Base-by-base conservation (phyloP, 2,329 filamentous ascomycete genomes). In the Macrophomina phaseolina region DNA sequence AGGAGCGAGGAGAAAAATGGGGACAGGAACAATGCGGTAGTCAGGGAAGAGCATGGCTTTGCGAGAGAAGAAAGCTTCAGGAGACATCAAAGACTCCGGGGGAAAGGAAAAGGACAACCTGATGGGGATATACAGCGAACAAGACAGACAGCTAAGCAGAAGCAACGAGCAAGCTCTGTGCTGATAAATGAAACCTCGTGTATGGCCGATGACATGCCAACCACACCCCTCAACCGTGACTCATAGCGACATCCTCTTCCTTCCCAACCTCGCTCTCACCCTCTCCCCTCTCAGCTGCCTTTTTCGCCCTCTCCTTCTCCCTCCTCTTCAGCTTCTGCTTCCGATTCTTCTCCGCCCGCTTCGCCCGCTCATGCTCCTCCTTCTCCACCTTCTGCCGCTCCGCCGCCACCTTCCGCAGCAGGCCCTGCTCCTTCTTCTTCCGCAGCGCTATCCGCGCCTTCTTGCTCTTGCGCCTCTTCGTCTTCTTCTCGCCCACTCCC, bases 251-350 rank as follows among this genome's bases (percentile, higher is more conserved):
- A 49, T 61, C 56, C 30, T 30, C 38, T 28, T 34, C 38, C 40
- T 40, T n/a, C 7, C 18, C 52, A 23, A 3, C 23, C 23, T n/a
- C 53, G 1, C 12, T n/a, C 16, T 40, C 52, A 40, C 38, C 56
- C 14, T 48, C 56, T 14, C 28, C 28, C 40, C 14, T 16, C 42
- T n/a, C 56, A 8, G 12, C 42, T 16, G 40, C 56, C 56, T 61
- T 61, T 30, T 48, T 38, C 56, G 42, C 42, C 56, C 40, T 49
- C 28, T 49, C 56, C 42, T 42, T 49, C 42, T 48, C 56, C 30
- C 42, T 49, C 42, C 23, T 61, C 30, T 61, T 61, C 56, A 61
- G 16, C 56, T 61, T 61, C 56, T 61, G 42, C 56, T 49, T 42
- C 42, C 56, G n/a, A 36, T 61, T 61, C 56, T 42, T 61, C 56